Evolutionary conservation across 2,329 filamentous ascomycete species (phyloP).

Genomic region (Verticillium alfalfae): DNA sequence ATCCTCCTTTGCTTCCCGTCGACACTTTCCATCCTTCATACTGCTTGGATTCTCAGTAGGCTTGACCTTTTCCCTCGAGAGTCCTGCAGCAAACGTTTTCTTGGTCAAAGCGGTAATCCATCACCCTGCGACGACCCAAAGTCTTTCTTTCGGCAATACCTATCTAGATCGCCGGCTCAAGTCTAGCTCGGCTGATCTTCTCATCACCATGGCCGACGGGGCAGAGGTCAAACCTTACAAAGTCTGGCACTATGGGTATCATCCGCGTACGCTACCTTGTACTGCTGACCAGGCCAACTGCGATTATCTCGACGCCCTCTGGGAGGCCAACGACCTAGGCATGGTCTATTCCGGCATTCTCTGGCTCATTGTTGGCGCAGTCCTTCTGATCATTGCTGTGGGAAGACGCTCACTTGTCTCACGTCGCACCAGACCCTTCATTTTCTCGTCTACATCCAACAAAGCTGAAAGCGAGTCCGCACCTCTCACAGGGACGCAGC

Average conservation of each 20-base stretch:
- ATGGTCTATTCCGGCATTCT: conserved; percentile 47
- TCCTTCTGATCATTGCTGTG: conserved; percentile 37
- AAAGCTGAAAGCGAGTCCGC: conserved; percentile 3
- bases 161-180: background rate
- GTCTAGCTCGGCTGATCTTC: background rate
- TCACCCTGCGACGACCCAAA: too few species aligned
- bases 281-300: conserved; percentile 40
- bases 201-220: background rate
- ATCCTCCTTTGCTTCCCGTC: too few species aligned
- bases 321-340: conserved; percentile 39
- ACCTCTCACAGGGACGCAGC: conserved; percentile 10
- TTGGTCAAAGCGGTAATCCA: too few species aligned
- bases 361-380: conserved; percentile 39
- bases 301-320: conserved; percentile 46
- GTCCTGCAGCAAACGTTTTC: too few species aligned
- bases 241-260: conserved; percentile 41
- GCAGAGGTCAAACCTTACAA: conserved; percentile 20
- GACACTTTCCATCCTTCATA: too few species aligned
- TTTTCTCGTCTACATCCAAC: conserved; percentile 11
- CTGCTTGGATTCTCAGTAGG: too few species aligned
- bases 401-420: conserved; percentile 16
- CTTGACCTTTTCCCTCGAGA: too few species aligned
- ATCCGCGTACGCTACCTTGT: conserved; percentile 37
- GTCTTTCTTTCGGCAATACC: too few species aligned
- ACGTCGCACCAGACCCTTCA: conserved; percentile 2